Evolutionary conservation across 306 rosid species (phyloP).

Genomic region (Abrus precatorius): DNA sequence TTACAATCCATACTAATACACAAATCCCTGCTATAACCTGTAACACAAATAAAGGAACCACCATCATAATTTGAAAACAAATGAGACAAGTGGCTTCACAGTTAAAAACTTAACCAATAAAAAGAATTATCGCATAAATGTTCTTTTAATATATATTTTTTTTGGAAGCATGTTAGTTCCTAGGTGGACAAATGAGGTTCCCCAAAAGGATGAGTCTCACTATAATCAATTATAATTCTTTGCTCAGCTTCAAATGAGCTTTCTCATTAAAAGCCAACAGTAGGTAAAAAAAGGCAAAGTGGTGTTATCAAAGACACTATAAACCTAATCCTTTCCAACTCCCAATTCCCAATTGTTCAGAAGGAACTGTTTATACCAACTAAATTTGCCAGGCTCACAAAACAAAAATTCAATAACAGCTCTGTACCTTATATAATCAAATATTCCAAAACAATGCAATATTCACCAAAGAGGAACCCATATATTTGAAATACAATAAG

Average conservation of each 20-base stretch:
- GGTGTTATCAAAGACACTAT: constrained; percentile 6
- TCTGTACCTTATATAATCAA: constrained; percentile 36
- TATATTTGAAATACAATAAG: constrained; percentile 29
- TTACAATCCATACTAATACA: constrained; percentile 92
- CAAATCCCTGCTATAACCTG: constrained; percentile 99
- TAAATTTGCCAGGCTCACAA: constrained; percentile 34
- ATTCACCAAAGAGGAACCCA: constrained; percentile 21
- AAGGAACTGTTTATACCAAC: constrained; percentile 26
- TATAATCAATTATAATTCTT: constrained; percentile 32
- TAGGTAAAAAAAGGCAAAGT: constrained; percentile 35
- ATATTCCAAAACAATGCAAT: constrained; percentile 34
- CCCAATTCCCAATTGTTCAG: constrained; percentile 37
- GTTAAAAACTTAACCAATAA: constrained; percentile 37
- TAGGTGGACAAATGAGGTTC: constrained; percentile 32
- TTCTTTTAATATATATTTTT: constrained; percentile 8
- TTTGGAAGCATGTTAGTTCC: constrained; percentile 33
- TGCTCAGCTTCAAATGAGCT: constrained; percentile 33
- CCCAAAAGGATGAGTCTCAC: constrained; percentile 4
- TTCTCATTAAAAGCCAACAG: constrained; percentile 35
- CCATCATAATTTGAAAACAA: constrained; percentile 40
- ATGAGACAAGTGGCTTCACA: constrained; percentile 27
- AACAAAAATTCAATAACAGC: constrained; percentile 31
- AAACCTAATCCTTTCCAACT: constrained; percentile 3
- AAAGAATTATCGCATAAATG: constrained; percentile 32
- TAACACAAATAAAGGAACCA: constrained; percentile 40